phyloP scores from a whole-genome alignment of 768 basidiomycete species.

The Leccinum disarticulatum region DNA sequence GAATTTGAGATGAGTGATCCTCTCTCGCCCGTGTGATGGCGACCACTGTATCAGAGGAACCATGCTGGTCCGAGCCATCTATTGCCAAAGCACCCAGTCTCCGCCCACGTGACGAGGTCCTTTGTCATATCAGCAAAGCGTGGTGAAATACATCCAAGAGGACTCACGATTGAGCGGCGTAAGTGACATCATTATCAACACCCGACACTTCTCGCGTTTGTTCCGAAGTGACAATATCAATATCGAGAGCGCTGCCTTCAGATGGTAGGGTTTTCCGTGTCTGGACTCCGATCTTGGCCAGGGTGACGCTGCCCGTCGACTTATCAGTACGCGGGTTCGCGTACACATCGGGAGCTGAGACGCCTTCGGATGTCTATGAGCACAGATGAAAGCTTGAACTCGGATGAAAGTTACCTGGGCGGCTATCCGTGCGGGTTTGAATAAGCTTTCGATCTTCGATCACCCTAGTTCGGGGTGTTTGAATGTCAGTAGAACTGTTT shows the following conservation, averaged over 20 bases:
- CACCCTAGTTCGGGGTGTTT: not conserved
- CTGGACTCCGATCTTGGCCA: not conserved
- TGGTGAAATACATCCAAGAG: not conserved
- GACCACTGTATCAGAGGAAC: not conserved
- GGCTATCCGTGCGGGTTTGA: not conserved
- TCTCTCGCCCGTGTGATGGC: not conserved
- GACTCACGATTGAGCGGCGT: slow-evolving; percentile 4
- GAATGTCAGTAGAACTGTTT: slow-evolving; percentile 1
- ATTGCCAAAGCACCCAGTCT: not conserved
- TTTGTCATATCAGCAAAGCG: not conserved
- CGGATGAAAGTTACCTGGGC: not conserved
- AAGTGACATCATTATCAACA: not conserved
- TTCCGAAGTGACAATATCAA: not conserved
- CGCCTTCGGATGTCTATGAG: not conserved
- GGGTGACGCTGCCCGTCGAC: not conserved
- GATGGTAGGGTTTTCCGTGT: not conserved
- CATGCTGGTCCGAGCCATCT: not conserved
- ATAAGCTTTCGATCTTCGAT: not conserved
- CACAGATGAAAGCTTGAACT: not conserved
- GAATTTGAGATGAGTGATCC: not conserved
- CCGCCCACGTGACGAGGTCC: not conserved
- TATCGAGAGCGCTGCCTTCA: not conserved
- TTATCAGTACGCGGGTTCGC: not conserved
- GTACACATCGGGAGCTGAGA: not conserved
- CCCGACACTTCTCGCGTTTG: not conserved